Base-by-base conservation (phyloP, 371 early-diverging fungal species). In the Thermomucor indicae-seudaticae region DNA sequence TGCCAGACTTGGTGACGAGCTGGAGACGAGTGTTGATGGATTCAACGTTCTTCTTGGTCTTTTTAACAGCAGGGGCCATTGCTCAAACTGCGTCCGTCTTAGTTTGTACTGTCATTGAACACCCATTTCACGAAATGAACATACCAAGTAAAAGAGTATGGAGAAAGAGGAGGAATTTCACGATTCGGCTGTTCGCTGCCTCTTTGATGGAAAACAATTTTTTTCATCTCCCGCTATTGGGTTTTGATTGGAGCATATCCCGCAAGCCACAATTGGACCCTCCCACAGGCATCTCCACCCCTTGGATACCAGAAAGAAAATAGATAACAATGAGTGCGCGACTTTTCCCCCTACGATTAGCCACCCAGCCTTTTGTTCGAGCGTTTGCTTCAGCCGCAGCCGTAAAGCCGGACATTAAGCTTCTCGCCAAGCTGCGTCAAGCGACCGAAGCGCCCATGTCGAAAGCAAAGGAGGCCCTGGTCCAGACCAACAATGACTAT, bases 1-100 rank as follows among this genome's bases (percentile, higher is more conserved):
- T 97, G 71, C 98, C 98, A 74, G 90, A 89, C 91, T 97, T 97
- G 93, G 95, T 96, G 63, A 97, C 98, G 58, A 98, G 91, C 58
- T 93, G 92, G 70, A 98, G 86, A 70, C 95, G 90, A 67, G 95
- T 86, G 93, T 96, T 97, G 89, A 98, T 95, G 80, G 86, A 85
- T 82, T 98, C 96, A 52, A 81, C 70, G 62, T 83, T 58, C 80
- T 88, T 88, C 72, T 84, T 86, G 66, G 79, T 69, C 81, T 86
- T 85, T 72, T 78, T 80, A 49, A 49, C 55, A 52, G 50, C 42
- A 55, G 77, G 75, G 46, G 77, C 78, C 78, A 74, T 79, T 62
- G 42, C 50, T 52, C 24, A 47, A n/a, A n/a, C n/a, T n/a, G n/a
- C n/a, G n/a, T n/a, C n/a, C n/a, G n/a, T n/a, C n/a, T n/a, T n/a